Evolutionary conservation across 768 basidiomycete genomes (phyloP).

Genomic region (Auriscalpium orientale): DNA sequence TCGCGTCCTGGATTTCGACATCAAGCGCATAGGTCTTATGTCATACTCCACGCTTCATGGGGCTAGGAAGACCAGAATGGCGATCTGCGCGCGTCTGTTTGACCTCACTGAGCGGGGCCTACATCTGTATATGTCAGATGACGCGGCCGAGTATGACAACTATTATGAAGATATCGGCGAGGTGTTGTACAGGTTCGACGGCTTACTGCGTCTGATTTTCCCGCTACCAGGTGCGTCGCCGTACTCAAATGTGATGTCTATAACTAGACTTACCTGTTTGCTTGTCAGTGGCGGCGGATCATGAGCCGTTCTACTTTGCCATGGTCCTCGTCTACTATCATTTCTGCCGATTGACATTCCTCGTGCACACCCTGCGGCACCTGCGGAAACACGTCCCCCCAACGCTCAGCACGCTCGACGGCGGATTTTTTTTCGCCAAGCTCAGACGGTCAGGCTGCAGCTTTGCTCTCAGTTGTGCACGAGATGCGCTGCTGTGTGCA

Average conservation of each 20-base stretch:
- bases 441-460: constrained; percentile 10
- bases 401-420: not conserved
- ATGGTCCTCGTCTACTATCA: constrained; percentile 35
- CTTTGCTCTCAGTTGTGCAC: constrained; percentile 29
- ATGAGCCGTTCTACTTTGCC: constrained; percentile 35
- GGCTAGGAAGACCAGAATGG: constrained; percentile 8
- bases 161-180: constrained; percentile 10
- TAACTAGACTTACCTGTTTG: constrained; percentile 17
- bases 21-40: not conserved
- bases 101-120: constrained; percentile 9
- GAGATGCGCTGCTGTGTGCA: constrained; percentile 30
- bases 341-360: constrained; percentile 31
- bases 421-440: constrained; percentile 3
- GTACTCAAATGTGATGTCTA: not conserved
- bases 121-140: constrained; percentile 5
- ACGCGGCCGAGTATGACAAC: constrained; percentile 3
- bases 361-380: constrained; percentile 29
- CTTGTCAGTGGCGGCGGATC: constrained; percentile 31
- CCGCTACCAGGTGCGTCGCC: constrained; percentile 3
- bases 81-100: constrained; percentile 7
- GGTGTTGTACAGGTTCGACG: constrained; percentile 11
- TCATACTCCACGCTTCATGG: constrained; percentile 7
- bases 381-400: constrained; percentile 11
- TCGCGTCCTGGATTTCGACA: not conserved
- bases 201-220: constrained; percentile 12